Percentiles rank a stretch among this genome's conserved stretches.
phyloP scores from a whole-genome alignment of 2,329 filamentous ascomycete genomes.

The Colletotrichum tofieldiae region DNA sequence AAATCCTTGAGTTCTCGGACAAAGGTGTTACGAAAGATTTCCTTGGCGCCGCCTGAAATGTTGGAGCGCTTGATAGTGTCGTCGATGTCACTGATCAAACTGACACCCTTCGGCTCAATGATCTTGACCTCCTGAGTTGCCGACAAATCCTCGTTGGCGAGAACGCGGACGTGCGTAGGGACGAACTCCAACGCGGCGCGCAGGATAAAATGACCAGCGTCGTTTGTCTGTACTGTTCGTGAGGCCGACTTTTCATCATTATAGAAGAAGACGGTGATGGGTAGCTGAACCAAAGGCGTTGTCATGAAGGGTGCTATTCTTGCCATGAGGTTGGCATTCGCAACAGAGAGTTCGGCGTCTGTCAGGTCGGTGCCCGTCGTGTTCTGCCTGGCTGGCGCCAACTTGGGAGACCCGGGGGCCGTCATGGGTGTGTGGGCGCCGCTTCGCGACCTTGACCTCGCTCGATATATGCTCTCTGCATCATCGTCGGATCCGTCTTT shows the following conservation, averaged over 20 bases:
- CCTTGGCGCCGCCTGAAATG: slow-evolving; percentile 87
- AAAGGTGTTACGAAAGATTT: slow-evolving; percentile 97
- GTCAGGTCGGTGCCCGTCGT: slow-evolving; percentile 73
- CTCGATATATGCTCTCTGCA: slow-evolving; percentile 51
- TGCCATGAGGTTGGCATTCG: slow-evolving; percentile 91
- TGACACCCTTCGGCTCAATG: slow-evolving; percentile 85
- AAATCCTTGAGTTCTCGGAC: slow-evolving; percentile 87
- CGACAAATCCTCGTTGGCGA: slow-evolving; percentile 89
- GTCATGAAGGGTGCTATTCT: slow-evolving; percentile 92
- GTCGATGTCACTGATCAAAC: slow-evolving; percentile 96
- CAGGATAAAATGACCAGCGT: slow-evolving; percentile 88
- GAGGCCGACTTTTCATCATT: slow-evolving; percentile 88
- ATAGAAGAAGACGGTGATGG: slow-evolving; percentile 96
- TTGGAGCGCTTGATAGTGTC: slow-evolving; percentile 98
- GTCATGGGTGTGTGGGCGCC: slow-evolving; percentile 57
- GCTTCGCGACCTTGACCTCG: slow-evolving; percentile 47
- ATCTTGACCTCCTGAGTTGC: slow-evolving; percentile 84
- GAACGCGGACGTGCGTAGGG: slow-evolving; percentile 88
- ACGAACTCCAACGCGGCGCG: slow-evolving; percentile 89
- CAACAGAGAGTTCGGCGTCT: slow-evolving; percentile 81
- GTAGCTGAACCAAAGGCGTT: slow-evolving; percentile 81
- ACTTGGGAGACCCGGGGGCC: slow-evolving; percentile 60
- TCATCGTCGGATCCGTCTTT: slow-evolving; percentile 61
- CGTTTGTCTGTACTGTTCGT: slow-evolving; percentile 86
- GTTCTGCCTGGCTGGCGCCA: slow-evolving; percentile 55